phyloP scores from a whole-genome alignment of 1,284 basidiomycete genomes.

The Limonomyces culmigenus region DNA sequence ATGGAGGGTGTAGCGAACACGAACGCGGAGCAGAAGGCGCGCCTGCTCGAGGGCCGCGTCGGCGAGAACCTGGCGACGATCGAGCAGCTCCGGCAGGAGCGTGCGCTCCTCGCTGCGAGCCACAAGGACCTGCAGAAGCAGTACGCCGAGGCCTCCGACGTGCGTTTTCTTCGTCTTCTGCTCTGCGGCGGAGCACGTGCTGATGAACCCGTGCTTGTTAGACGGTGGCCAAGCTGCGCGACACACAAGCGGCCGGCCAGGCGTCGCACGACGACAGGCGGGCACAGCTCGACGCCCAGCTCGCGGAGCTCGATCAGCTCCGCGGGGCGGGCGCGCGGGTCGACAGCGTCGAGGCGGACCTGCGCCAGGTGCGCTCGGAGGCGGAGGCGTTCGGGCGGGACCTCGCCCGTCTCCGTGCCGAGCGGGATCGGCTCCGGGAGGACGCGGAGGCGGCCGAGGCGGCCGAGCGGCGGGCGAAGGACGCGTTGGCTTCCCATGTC shows the following conservation, averaged over 20 bases:
- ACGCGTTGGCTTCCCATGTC: slow-evolving; percentile 4
- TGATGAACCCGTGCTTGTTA: slow-evolving; percentile 11
- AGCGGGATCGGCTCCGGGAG: slow-evolving; percentile 46
- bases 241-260: slow-evolving; percentile 40
- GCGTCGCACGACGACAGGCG: slow-evolving; percentile 54
- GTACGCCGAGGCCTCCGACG: slow-evolving; percentile 48
- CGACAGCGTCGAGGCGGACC: slow-evolving; percentile 45
- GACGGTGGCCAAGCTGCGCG: slow-evolving; percentile 43
- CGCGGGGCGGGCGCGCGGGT: slow-evolving; percentile 48
- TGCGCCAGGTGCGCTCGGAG: slow-evolving; percentile 51
- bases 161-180: slow-evolving; percentile 14
- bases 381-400: slow-evolving; percentile 65
- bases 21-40: slow-evolving; percentile 51
- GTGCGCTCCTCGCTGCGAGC: slow-evolving; percentile 43
- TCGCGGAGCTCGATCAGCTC: slow-evolving; percentile 58
- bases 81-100: slow-evolving; percentile 56
- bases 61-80: slow-evolving; percentile 50
- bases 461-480: slow-evolving; percentile 1
- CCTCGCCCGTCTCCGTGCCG: slow-evolving; percentile 40
- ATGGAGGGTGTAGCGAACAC: slow-evolving; percentile 25
- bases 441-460: slow-evolving; percentile 28
- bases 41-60: slow-evolving; percentile 43
- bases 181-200: background rate
- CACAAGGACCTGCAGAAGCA: slow-evolving; percentile 54
- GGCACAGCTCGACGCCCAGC: slow-evolving; percentile 52